phyloP scores from a whole-genome alignment of 225 moss, liverwort and hornwort species.

The Lunularia cruciata region DNA sequence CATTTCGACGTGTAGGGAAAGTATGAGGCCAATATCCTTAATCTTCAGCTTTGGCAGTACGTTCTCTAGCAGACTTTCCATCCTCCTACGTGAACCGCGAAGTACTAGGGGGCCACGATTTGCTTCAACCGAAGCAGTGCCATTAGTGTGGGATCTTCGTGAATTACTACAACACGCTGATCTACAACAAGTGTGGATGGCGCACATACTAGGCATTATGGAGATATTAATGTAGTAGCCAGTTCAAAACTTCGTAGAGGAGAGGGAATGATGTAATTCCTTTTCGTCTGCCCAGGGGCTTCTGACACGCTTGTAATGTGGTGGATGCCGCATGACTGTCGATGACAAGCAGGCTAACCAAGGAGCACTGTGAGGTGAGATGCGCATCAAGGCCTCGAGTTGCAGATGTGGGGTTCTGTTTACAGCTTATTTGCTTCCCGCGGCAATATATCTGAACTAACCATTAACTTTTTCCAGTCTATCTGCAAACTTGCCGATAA shows the following conservation, averaged over 20 bases:
- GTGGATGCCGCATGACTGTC: constrained; percentile 35
- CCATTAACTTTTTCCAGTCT: constrained; percentile 34
- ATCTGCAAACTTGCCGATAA: constrained; percentile 86
- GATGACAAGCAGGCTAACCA: constrained; percentile 60
- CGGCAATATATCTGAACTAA: neutral
- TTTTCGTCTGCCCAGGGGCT: constrained; percentile 30
- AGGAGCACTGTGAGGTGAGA: constrained; percentile 83
- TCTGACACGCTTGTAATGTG: constrained; percentile 43
- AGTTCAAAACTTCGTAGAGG: neutral
- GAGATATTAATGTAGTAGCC: too few relatives aligned
- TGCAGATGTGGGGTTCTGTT: neutral
- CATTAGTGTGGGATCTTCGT: neutral
- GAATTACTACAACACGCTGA: neutral
- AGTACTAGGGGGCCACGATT: too few relatives aligned
- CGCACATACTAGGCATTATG: neutral
- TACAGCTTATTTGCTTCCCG: neutral
- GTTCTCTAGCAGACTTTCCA: too few relatives aligned
- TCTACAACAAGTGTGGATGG: too few relatives aligned
- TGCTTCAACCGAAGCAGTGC: neutral
- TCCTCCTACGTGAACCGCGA: too few relatives aligned
- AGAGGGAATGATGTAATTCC: neutral
- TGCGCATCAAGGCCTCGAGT: too few relatives aligned
- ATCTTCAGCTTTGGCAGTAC: too few relatives aligned
- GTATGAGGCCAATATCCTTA: neutral
- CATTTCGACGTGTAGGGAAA: neutral